A percentile compares a stretch with the other conserved stretches of the same genome.
Evolutionary conservation across 208 protist genomes (phyloP).

Genomic region (Trichomonas tenax): DNA sequence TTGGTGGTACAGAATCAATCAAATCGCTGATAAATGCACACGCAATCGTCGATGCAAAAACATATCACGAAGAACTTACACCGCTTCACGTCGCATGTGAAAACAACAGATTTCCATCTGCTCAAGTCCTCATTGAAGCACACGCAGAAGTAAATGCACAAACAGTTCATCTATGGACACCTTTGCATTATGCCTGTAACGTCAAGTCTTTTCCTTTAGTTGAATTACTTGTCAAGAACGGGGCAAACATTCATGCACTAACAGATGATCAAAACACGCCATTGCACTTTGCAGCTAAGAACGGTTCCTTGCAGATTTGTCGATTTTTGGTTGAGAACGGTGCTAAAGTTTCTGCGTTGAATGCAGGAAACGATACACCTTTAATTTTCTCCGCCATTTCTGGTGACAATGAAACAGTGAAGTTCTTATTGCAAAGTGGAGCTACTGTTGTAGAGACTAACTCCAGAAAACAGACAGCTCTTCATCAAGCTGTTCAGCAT

Average conservation of each 20-base stretch:
- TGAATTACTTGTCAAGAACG: neutral
- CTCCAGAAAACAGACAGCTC: neutral
- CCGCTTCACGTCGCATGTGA: neutral
- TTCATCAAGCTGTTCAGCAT: neutral
- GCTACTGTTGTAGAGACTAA: neutral
- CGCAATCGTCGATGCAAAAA: neutral
- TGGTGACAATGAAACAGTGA: neutral
- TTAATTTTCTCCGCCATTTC: neutral
- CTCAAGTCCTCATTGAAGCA: neutral
- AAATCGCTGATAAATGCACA: neutral
- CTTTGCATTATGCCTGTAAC: neutral
- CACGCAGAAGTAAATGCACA: neutral
- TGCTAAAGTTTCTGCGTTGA: neutral
- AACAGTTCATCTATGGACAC: neutral
- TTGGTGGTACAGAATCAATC: neutral
- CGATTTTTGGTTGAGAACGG: neutral
- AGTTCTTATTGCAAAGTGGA: neutral
- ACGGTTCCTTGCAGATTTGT: neutral
- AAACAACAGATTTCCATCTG: neutral
- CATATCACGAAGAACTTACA: neutral
- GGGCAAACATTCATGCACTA: neutral
- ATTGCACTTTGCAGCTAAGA: neutral
- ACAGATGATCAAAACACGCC: neutral
- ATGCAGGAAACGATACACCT: neutral
- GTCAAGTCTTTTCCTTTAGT: neutral